Conservation (phyloP, 306 rosid species). For the Pyrus betulifolia region DNA sequence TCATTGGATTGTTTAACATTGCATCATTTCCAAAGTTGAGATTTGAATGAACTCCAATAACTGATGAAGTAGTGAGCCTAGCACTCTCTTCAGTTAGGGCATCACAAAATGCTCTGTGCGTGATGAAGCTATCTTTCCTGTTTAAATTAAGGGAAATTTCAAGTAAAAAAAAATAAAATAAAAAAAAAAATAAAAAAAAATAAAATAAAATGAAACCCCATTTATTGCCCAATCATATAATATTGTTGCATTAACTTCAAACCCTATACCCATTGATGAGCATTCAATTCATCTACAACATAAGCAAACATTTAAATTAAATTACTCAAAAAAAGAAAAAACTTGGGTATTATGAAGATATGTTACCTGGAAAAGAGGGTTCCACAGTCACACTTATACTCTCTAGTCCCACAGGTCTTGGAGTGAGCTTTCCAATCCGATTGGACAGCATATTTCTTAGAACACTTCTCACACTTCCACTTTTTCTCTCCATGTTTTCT, state of each 20-base stretch:
- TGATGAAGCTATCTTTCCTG: slow-evolving; percentile 97
- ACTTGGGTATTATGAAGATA: neutral
- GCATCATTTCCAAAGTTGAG: slow-evolving; percentile 58
- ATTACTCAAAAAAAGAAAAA: neutral
- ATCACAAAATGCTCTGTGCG: slow-evolving; percentile 95
- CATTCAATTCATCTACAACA: neutral
- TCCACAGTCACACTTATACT: slow-evolving; percentile 92
- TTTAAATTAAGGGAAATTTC: neutral
- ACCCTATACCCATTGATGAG: neutral
- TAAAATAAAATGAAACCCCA: neutral
- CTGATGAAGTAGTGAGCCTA: slow-evolving; percentile 42
- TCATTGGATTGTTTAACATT: slow-evolving; percentile 13
- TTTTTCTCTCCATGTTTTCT: slow-evolving; percentile 94
- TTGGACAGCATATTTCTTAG: slow-evolving; percentile 91
- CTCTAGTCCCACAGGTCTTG: slow-evolving; percentile 93
- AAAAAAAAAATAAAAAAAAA: too few species aligned
- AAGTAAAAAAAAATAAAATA: neutral
- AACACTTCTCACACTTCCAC: slow-evolving; percentile 96
- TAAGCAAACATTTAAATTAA: neutral
- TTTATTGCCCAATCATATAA: slow-evolving; percentile 24
- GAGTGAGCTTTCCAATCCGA: slow-evolving; percentile 98
- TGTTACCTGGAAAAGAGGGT: slow-evolving; percentile 82
- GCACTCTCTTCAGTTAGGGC: slow-evolving; percentile 96
- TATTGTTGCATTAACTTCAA: neutral
- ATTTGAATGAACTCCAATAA: slow-evolving; percentile 37